A percentile compares a stretch with the other conserved stretches of the same genome.
phyloP scores from a whole-genome alignment of 2,329 filamentous ascomycete species.

The Aspergillus costaricaensis region DNA sequence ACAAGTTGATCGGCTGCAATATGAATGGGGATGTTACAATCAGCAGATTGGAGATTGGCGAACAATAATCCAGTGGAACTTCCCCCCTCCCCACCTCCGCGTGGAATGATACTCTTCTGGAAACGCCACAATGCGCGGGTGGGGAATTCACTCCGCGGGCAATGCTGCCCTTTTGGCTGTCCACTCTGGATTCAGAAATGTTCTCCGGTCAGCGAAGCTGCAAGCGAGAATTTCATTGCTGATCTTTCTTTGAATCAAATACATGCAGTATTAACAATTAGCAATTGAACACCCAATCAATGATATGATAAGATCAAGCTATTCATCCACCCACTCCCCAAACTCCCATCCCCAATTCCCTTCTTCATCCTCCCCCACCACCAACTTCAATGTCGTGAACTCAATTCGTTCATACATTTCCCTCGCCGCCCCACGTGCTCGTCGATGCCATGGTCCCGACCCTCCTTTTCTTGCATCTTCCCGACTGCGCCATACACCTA shows the following conservation, averaged over 20 bases:
- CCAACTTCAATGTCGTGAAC: slow-evolving; percentile 64
- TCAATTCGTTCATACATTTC: slow-evolving; percentile 64
- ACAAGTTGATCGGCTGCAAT: no score
- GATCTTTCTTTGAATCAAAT: not conserved
- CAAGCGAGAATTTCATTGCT: no score
- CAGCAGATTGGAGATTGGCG: no score
- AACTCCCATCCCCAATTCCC: slow-evolving; percentile 61
- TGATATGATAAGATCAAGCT: not conserved
- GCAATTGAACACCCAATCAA: no score
- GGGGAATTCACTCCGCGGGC: not conserved
- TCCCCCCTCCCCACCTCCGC: not conserved
- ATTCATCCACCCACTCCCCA: slow-evolving; percentile 52
- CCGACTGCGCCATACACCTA: slow-evolving; percentile 66
- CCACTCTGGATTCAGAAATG: no score
- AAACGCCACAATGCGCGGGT: not conserved
- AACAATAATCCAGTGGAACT: not conserved
- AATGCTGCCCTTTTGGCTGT: slow-evolving; percentile 8
- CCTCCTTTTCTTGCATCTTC: slow-evolving; percentile 64
- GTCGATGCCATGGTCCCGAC: slow-evolving; percentile 57
- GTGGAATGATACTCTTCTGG: slow-evolving; percentile 14
- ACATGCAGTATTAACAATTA: not conserved
- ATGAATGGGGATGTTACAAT: no score
- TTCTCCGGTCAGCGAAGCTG: no score
- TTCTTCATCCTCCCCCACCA: slow-evolving; percentile 62
- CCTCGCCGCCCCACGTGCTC: slow-evolving; percentile 52